A percentile compares a stretch with the other conserved stretches of the same genome.
These are phyloP conservation scores for Saccharomycopsis sp. DNA, from an alignment of 805 yeast genomes.

Conservation along the genomic window DNA sequence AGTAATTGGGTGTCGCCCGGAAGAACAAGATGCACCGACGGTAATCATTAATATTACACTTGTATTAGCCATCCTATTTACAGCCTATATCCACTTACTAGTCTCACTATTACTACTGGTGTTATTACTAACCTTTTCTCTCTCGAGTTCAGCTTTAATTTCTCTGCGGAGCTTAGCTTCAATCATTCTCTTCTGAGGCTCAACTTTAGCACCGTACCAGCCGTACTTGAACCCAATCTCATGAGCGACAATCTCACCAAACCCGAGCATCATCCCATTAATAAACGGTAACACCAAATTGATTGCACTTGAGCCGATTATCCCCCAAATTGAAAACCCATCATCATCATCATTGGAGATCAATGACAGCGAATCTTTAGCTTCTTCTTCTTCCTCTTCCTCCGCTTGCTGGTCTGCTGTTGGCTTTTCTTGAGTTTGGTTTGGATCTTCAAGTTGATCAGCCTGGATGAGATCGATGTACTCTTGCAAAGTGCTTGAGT, in stretches of 20 bases:
- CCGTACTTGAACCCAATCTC: slow-evolving; percentile 78
- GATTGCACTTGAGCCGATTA: slow-evolving; percentile 50
- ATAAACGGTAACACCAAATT: slow-evolving; percentile 80
- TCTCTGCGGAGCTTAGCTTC: slow-evolving; percentile 3
- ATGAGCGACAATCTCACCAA: slow-evolving; percentile 92
- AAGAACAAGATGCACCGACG: too few species aligned
- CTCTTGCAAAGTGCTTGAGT: slow-evolving; percentile 5
- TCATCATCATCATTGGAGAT: slow-evolving; percentile 16
- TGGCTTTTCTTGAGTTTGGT: slow-evolving; percentile 20
- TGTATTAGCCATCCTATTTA: too few species aligned
- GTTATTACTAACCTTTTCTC: background rate
- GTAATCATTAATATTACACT: too few species aligned
- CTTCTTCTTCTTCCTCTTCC: slow-evolving; percentile 3
- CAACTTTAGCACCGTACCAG: slow-evolving; percentile 62
- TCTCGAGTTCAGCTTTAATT: background rate
- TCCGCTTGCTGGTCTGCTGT: slow-evolving; percentile 1
- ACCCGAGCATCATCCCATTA: slow-evolving; percentile 92
- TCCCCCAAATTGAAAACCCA: slow-evolving; percentile 28
- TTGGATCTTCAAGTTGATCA: slow-evolving; percentile 14
- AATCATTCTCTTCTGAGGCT: slow-evolving; percentile 8
- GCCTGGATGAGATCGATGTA: slow-evolving; percentile 5
- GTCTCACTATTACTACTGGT: background rate
- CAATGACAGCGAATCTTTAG: slow-evolving; percentile 21
- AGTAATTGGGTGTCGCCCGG: too few species aligned
- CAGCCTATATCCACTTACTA: slow-evolving; percentile 8